Conservation (phyloP, 2,329 filamentous ascomycete genomes). For the Macrophomina phaseolina region DNA sequence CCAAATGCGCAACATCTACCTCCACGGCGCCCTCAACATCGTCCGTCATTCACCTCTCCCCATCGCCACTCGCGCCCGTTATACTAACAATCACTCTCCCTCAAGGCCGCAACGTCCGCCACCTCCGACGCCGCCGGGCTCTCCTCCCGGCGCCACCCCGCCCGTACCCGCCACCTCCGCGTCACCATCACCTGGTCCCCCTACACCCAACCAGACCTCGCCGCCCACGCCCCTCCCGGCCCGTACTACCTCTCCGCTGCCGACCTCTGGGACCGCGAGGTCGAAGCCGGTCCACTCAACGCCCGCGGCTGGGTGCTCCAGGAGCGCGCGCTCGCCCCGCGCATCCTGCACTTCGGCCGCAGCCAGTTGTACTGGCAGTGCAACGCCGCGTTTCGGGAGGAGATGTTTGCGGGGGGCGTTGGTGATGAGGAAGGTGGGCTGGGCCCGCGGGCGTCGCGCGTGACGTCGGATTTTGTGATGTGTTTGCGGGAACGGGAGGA, state of each 20-base stretch:
- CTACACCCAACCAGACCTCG: neutral
- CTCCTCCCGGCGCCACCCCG: neutral
- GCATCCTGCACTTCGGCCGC: constrained; percentile 30
- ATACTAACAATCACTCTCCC: neutral
- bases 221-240: neutral
- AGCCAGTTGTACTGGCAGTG: constrained; percentile 32
- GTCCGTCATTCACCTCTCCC: neutral
- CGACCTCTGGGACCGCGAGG: neutral
- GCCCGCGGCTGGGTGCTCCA: constrained; percentile 34
- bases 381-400: neutral
- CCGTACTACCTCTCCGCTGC: neutral
- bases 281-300: constrained; percentile 30
- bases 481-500: neutral
- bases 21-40: constrained; percentile 27
- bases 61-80: neutral
- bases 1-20: constrained; percentile 29
- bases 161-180: neutral
- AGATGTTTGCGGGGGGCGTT: neutral
- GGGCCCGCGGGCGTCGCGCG: neutral
- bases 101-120: constrained; percentile 25
- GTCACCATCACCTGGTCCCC: neutral
- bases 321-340: constrained; percentile 30
- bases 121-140: neutral
- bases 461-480: neutral
- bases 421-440: neutral